These are phyloP conservation scores for Aquilaria malaccensis DNA, from an alignment of 345 rosid species.

Conservation along the genomic window DNA sequence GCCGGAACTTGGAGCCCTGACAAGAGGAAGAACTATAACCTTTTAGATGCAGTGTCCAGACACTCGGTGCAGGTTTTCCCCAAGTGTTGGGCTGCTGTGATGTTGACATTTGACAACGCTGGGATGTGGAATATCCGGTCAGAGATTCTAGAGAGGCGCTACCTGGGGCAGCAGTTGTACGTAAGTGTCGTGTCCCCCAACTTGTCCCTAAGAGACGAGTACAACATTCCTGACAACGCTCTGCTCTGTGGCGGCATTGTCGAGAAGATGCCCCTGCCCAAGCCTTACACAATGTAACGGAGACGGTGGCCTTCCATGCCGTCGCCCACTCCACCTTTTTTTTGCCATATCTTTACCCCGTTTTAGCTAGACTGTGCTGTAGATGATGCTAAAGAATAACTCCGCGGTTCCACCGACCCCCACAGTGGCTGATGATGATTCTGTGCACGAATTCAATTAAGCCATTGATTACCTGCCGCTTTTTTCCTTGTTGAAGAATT, in stretches of 20 bases:
- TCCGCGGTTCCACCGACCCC: too few relatives aligned
- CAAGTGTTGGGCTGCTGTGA: conserved; percentile 72
- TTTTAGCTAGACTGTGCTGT: too few relatives aligned
- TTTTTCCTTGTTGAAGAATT: too few relatives aligned
- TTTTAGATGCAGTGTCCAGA: conserved; percentile 69
- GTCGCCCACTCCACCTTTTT: too few relatives aligned
- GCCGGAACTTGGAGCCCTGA: conserved; percentile 74
- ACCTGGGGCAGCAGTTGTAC: conserved; percentile 74
- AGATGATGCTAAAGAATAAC: too few relatives aligned
- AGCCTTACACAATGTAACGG: conserved; percentile 37
- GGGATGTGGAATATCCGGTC: conserved; percentile 91
- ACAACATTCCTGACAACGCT: conserved; percentile 57
- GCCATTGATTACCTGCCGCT: too few relatives aligned
- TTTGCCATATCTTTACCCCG: too few relatives aligned
- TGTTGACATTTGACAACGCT: conserved; percentile 68
- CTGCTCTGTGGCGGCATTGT: conserved; percentile 46
- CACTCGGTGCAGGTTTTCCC: conserved; percentile 75
- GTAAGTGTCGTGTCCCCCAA: conserved; percentile 53
- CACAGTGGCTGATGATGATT: too few relatives aligned
- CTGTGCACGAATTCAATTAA: too few relatives aligned
- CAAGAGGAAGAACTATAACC: conserved; percentile 68
- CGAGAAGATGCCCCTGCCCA: conserved; percentile 36
- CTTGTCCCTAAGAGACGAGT: conserved; percentile 70
- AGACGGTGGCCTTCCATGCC: too few relatives aligned
- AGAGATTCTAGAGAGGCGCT: conserved; percentile 44